These are phyloP conservation scores for Dactylellina haptotyla DNA, from an alignment of 2,329 filamentous ascomycete genomes.

Conservation along the genomic window DNA sequence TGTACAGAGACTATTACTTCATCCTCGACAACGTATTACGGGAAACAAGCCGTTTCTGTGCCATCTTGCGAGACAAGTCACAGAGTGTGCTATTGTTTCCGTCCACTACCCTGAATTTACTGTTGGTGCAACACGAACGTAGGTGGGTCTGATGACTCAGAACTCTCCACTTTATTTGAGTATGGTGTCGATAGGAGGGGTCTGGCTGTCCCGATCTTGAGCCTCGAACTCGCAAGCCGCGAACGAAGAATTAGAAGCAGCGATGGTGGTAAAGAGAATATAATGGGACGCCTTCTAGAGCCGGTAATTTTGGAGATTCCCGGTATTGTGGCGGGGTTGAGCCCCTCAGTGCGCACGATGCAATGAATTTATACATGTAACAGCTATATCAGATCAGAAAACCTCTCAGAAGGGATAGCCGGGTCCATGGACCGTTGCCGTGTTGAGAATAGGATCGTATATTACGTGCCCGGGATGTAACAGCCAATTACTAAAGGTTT, in stretches of 20 bases:
- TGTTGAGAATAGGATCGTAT: too few species aligned
- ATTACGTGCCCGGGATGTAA: too few species aligned
- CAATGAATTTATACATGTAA: slow-evolving; percentile 20
- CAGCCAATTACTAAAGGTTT: too few species aligned
- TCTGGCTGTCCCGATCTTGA: not conserved
- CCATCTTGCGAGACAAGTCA: not conserved
- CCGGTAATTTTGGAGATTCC: not conserved
- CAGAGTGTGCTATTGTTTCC: slow-evolving; percentile 3
- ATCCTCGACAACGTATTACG: slow-evolving; percentile 4
- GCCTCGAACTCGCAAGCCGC: not conserved
- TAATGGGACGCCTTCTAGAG: slow-evolving; percentile 19
- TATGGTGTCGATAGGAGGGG: too few species aligned
- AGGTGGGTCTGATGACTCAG: slow-evolving; percentile 41
- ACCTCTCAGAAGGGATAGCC: not conserved
- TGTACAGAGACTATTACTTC: slow-evolving; percentile 1
- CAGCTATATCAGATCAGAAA: slow-evolving; percentile 15
- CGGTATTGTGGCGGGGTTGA: slow-evolving; percentile 2
- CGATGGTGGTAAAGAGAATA: too few species aligned
- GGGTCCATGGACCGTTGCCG: not conserved
- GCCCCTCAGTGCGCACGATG: slow-evolving; percentile 9
- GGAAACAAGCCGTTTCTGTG: not conserved
- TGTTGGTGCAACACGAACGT: slow-evolving; percentile 23
- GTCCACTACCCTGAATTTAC: slow-evolving; percentile 14
- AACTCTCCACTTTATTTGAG: too few species aligned
- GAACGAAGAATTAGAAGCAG: not conserved